Base-by-base conservation (phyloP, 345 rosid genomes). In the Capsella bursapastoris region DNA sequence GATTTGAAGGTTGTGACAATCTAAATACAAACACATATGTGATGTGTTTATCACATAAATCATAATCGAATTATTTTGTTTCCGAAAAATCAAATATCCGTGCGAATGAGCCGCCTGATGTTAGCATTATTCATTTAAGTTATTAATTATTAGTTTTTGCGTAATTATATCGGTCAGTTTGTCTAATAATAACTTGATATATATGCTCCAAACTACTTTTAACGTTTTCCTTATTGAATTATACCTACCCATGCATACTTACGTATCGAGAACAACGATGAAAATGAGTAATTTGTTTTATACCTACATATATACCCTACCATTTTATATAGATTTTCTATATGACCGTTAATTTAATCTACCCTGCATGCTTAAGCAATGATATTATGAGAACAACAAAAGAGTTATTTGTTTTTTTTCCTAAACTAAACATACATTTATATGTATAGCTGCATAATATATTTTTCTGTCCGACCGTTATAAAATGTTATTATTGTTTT, bases 321-420 rank as follows among this genome's bases (percentile, higher is more conserved):
- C 13, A 6, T 6, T 18, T 6, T 16, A 28, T 53, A 27, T 16
- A 7, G 6, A 0, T 47, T 13, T 18, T 15, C 28, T 16, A 27
- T 52, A 32, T 63, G 48, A 52, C 70, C 64, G 37, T 41, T 49
- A 11, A 41, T 52, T 31, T 22, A 16, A 52, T 15, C 62, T 29
- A 71, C 68, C 37, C 32, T 27, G 35, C 77, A 72, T 43, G 47
- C 29, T 52, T 72, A 43, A 31, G 37, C 35, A 43, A 64, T 41
- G 69, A 61, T 31, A 31, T 60, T 38, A 38, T 28, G 60, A 48
- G 18, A 50, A 60, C 60, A 59, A 35, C 29, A 57, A 44, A 57
- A 31, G 49, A 49, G 34, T 52, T 52, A 50, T 57, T 57, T 45
- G 8, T 35, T 18, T 32, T 4, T 4, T 8, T 15, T 70, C 6